These are phyloP conservation scores for Venturia nashicola DNA, from an alignment of 2,329 filamentous ascomycete genomes.

Conservation along the genomic window DNA sequence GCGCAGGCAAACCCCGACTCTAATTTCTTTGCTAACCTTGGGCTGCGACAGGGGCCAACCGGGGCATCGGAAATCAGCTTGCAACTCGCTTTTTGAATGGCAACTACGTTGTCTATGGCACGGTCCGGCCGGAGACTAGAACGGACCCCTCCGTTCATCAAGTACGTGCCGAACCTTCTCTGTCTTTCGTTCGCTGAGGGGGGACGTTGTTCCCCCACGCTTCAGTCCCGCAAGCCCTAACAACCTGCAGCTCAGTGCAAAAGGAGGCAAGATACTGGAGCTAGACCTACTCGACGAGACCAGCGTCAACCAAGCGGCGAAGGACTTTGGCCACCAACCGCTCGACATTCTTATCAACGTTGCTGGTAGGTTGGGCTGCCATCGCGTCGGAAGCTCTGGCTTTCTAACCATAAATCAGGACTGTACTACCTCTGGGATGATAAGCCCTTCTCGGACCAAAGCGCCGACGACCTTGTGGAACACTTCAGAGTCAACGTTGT, in stretches of 20 bases:
- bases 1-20: background rate
- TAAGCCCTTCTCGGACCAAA: slow-evolving; percentile 12
- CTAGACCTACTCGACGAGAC: background rate
- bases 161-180: background rate
- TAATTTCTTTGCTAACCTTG: background rate
- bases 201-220: background rate
- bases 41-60: background rate
- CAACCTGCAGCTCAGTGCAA: slow-evolving; percentile 1
- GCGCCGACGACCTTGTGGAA: slow-evolving; percentile 2
- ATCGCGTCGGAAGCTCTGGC: background rate
- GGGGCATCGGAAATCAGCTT: background rate
- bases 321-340: background rate
- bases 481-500: slow-evolving; percentile 11
- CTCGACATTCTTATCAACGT: slow-evolving; percentile 4
- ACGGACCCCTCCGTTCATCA: background rate
- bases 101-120: background rate
- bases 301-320: background rate
- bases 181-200: background rate
- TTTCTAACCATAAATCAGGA: background rate
- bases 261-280: slow-evolving; percentile 1
- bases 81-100: background rate
- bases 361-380: background rate
- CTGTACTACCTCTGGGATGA: slow-evolving; percentile 11
- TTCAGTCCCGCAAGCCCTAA: background rate
- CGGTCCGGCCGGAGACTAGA: background rate